phyloP scores from a whole-genome alignment of 352 stramenopile genomes.

The Globisporangium alternatum region DNA sequence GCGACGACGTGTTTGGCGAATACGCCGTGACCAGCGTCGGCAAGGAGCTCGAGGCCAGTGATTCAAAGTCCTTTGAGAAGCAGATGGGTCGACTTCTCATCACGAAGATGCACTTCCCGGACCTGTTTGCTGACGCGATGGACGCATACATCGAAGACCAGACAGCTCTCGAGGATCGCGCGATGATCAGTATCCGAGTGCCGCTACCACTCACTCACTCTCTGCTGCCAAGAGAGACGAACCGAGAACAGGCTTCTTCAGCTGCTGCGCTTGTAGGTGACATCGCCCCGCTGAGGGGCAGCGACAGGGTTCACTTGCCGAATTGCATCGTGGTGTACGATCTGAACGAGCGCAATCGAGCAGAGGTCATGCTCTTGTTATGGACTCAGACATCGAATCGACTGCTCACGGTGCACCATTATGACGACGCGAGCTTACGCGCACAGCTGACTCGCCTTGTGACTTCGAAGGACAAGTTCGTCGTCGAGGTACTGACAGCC shows the following conservation, averaged over 20 bases:
- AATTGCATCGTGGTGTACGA: slow-evolving; percentile 13
- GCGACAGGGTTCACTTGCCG: slow-evolving; percentile 11
- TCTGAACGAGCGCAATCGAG: not conserved
- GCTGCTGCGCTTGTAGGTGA: slow-evolving; percentile 9
- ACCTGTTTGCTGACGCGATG: slow-evolving; percentile 21
- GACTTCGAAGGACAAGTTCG: slow-evolving; percentile 38
- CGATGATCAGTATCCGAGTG: not conserved
- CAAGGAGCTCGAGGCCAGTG: not conserved
- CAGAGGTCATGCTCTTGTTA: slow-evolving; percentile 4
- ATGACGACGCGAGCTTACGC: slow-evolving; percentile 14
- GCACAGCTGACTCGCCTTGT: slow-evolving; percentile 17
- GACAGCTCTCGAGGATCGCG: not conserved
- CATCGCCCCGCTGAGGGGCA: not conserved
- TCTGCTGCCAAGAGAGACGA: not conserved
- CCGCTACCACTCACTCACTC: not conserved
- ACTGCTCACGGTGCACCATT: slow-evolving; percentile 9
- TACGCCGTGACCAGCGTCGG: not conserved
- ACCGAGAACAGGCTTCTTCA: not conserved
- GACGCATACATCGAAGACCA: slow-evolving; percentile 16
- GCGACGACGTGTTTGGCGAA: slow-evolving; percentile 1
- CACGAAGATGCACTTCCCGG: slow-evolving; percentile 36
- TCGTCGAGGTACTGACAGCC: slow-evolving; percentile 33
- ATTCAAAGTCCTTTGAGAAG: slow-evolving; percentile 11
- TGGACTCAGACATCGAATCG: slow-evolving; percentile 12
- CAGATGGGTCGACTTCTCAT: slow-evolving; percentile 28